phyloP scores from a whole-genome alignment of 2,329 filamentous ascomycete species.

The Fusarium brevicatenulatum region DNA sequence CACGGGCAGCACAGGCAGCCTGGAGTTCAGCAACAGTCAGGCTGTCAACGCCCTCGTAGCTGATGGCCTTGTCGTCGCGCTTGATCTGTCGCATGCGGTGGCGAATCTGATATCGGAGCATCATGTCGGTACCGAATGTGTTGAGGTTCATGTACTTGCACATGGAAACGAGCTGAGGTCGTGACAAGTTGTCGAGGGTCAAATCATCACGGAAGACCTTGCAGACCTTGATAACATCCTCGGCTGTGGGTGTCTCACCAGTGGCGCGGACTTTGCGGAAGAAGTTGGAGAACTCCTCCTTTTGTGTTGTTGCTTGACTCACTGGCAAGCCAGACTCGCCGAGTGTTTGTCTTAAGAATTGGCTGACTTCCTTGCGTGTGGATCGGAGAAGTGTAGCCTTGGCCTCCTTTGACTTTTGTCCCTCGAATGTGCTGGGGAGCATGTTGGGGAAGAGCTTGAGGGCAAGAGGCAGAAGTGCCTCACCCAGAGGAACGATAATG shows the following conservation, averaged over 20 bases:
- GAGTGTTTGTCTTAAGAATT: constrained; percentile 87
- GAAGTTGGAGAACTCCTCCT: constrained; percentile 94
- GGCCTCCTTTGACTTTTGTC: constrained; percentile 86
- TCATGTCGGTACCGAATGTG: constrained; percentile 96
- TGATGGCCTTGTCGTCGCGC: constrained; percentile 94
- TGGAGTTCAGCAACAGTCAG: constrained; percentile 95
- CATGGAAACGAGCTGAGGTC: constrained; percentile 95
- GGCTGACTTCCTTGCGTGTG: constrained; percentile 92
- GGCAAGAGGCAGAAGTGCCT: constrained; percentile 89
- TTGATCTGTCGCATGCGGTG: constrained; percentile 99
- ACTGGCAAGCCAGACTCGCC: constrained; percentile 93
- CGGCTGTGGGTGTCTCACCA: constrained; percentile 85
- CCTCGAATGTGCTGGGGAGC: constrained; percentile 96
- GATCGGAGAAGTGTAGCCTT: constrained; percentile 85
- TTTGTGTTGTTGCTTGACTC: constrained; percentile 84
- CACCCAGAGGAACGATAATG: constrained; percentile 94
- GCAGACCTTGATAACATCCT: constrained; percentile 98
- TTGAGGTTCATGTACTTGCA: constrained; percentile 98
- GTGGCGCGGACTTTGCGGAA: constrained; percentile 96
- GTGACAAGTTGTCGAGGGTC: constrained; percentile 94
- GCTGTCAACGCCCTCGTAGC: constrained; percentile 91
- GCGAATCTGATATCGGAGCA: constrained; percentile 96
- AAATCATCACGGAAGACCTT: constrained; percentile 98
- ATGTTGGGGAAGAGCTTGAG: constrained; percentile 97
- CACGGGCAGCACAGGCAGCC: constrained; percentile 89